A percentile compares a stretch with the other conserved stretches of the same genome.
phyloP scores from a whole-genome alignment of 345 rosid genomes.

The Eucalyptus melliodora region DNA sequence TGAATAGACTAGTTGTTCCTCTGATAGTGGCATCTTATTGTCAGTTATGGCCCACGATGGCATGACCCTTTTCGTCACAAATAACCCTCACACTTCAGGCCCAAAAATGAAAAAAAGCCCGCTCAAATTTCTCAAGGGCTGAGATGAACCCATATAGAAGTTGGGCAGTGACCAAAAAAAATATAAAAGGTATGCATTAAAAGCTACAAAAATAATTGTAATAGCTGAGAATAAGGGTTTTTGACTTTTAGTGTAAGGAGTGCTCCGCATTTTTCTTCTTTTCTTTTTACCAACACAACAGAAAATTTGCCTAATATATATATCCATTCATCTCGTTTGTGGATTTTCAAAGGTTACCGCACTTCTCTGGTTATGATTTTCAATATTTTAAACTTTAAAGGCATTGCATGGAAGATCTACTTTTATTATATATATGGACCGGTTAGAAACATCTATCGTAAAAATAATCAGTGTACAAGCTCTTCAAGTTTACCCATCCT shows the following conservation, averaged over 20 bases:
- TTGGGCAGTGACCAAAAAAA: background rate
- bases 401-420: too few species aligned
- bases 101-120: background rate
- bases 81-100: background rate
- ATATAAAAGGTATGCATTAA: background rate
- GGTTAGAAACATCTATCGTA: background rate
- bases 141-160: background rate
- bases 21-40: too few species aligned
- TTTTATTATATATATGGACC: background rate
- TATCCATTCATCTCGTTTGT: background rate
- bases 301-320: background rate
- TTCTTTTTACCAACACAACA: background rate
- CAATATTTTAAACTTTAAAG: too few species aligned
- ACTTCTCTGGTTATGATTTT: background rate
- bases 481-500: background rate
- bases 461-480: background rate
- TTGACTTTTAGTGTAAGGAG: background rate
- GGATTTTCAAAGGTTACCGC: background rate
- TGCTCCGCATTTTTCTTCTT: background rate
- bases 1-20: background rate
- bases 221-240: background rate
- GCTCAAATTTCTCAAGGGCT: background rate
- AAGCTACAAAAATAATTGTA: background rate
- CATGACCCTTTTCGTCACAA: background rate
- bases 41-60: background rate